phyloP scores from a whole-genome alignment of 768 basidiomycete genomes.

The Boletus fagicola region DNA sequence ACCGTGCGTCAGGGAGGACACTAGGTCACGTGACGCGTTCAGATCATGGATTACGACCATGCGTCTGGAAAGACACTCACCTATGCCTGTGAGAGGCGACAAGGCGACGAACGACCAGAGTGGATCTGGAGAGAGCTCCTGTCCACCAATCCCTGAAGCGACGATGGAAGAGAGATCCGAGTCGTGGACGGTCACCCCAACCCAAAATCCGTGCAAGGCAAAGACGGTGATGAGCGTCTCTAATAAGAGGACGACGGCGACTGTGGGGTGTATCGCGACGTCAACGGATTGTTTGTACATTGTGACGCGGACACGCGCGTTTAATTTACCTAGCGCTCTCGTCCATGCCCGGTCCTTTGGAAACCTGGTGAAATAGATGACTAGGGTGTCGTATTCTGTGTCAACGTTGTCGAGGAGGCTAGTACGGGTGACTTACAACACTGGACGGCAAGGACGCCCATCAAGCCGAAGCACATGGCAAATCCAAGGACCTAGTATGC shows the following conservation, averaged over 20 bases:
- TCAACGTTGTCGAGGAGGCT: not conserved
- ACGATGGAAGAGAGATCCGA: slow-evolving; percentile 12
- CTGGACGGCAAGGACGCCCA: not conserved
- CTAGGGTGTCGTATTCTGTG: not conserved
- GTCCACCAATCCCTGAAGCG: not conserved
- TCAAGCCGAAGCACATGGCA: not conserved
- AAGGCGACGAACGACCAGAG: slow-evolving; percentile 8
- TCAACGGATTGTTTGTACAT: not conserved
- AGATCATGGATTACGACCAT: not conserved
- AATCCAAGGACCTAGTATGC: not conserved
- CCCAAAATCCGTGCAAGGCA: slow-evolving; percentile 12
- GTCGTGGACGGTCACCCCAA: not conserved
- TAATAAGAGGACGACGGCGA: slow-evolving; percentile 3
- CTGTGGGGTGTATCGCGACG: not conserved
- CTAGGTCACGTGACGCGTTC: not conserved
- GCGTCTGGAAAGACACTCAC: not conserved
- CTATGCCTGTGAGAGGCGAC: slow-evolving; percentile 2
- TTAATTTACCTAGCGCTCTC: not conserved
- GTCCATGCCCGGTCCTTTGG: slow-evolving; percentile 8
- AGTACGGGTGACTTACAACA: not conserved
- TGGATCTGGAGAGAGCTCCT: slow-evolving; percentile 2
- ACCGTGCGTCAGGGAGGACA: slow-evolving; percentile 6
- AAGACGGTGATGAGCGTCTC: slow-evolving; percentile 11
- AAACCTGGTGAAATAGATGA: slow-evolving; percentile 12
- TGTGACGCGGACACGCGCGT: not conserved